phyloP scores from a whole-genome alignment of 306 rosid genomes.

The Astragalus glycyphyllos region DNA sequence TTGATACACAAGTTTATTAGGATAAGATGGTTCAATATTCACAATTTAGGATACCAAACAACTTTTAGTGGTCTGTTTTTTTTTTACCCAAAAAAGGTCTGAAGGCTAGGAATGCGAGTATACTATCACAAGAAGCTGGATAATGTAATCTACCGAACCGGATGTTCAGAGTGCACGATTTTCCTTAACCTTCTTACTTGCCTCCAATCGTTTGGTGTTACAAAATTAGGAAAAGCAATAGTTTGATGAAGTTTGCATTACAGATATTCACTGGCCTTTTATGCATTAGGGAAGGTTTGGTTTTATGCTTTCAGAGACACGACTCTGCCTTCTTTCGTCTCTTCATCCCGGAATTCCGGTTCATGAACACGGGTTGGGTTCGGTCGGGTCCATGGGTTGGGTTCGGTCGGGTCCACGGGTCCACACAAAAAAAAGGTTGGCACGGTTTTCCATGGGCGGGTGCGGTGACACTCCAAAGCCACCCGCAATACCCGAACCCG shows the following conservation, averaged over 20 bases:
- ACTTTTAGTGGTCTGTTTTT: not conserved
- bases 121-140: slow-evolving; percentile 12
- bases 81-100: not conserved
- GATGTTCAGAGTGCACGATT: too few species aligned
- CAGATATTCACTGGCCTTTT: slow-evolving; percentile 22
- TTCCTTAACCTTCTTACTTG: not conserved
- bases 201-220: not conserved
- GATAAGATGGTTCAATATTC: slow-evolving; percentile 13
- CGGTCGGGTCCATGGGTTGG: too few species aligned
- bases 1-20: not conserved
- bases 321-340: not conserved
- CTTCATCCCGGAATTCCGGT: not conserved
- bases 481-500: too few species aligned
- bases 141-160: too few species aligned
- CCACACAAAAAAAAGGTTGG: too few species aligned
- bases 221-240: not conserved
- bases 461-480: too few species aligned
- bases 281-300: slow-evolving; percentile 12
- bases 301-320: not conserved
- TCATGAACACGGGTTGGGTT: too few species aligned
- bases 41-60: slow-evolving; percentile 24
- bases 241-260: slow-evolving; percentile 7
- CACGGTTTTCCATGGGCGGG: too few species aligned
- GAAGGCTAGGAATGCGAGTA: slow-evolving; percentile 8
- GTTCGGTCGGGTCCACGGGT: too few species aligned